Evolutionary conservation across 2,329 filamentous ascomycete genomes (phyloP).

Genomic region (Cadophora gregata): DNA sequence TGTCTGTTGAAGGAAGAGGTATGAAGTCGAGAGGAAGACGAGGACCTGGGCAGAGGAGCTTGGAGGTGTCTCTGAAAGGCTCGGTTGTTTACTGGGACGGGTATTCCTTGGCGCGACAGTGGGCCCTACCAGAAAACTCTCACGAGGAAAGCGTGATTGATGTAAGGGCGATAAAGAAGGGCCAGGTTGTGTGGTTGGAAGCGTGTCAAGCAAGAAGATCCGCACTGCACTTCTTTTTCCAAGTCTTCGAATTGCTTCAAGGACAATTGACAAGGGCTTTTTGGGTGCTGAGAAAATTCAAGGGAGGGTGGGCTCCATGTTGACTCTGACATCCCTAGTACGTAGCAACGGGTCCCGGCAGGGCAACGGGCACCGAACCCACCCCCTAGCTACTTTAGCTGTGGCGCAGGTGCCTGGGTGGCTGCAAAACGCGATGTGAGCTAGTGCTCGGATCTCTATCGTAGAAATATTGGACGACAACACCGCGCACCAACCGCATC

Average conservation of each 20-base stretch:
- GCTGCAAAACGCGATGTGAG: slow-evolving; percentile 11
- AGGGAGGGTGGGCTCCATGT: background rate
- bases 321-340: background rate
- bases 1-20: slow-evolving; percentile 19
- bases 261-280: background rate
- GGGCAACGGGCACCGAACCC: background rate
- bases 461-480: slow-evolving; percentile 13
- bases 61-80: slow-evolving; percentile 10
- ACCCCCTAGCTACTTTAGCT: too few relatives aligned
- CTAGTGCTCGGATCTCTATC: background rate
- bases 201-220: background rate
- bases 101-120: slow-evolving; percentile 23
- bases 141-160: slow-evolving; percentile 16
- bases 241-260: background rate
- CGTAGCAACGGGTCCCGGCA: background rate
- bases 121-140: slow-evolving; percentile 18
- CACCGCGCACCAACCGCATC: slow-evolving; percentile 3
- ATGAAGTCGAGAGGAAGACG: slow-evolving; percentile 15
- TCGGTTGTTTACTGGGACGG: too few relatives aligned
- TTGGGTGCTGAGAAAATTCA: background rate
- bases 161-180: slow-evolving; percentile 13
- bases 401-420: background rate
- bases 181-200: slow-evolving; percentile 9
- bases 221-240: background rate
- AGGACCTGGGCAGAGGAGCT: slow-evolving; percentile 2